Evolutionary conservation across 1,284 basidiomycete species (phyloP), one percentile per base, ranked within the genome.

Genomic region (Trametes polyzona): DNA sequence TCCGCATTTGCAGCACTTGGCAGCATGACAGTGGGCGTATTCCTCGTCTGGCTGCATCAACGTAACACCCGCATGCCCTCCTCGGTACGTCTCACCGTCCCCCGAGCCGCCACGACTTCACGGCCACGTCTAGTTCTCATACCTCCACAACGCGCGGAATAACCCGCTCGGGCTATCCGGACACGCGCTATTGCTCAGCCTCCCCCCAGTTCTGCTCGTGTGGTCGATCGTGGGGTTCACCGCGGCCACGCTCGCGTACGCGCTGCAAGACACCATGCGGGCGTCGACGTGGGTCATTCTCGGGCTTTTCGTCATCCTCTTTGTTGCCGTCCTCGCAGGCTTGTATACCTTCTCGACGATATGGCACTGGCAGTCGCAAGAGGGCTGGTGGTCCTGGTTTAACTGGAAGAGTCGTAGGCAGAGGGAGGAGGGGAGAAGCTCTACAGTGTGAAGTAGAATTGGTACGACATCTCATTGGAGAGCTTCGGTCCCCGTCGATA

Each of bases 11-110:
- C 76, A 30, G 79, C 83, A 12, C 69, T 83, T 11, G 78, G 79
- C 10, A 83, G 81, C 59, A 79, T 83, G 52, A 79, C 81, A 16
- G 72, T 79, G 16, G 82, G 81, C 1, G 80, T 83, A 1, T 83
- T 83, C 59, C 81, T 78, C 46, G 79, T 83, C 26, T 83, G 83
- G 82, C 72, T 75, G 57, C 81, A 83, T 63, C 83, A 83, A 63
- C 72, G 76, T 17, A 60, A 63, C 29, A 58, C 55, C 12, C 79
- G 79, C 44, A 74, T 76, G 30, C 69, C 74, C 14, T 73, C 77
- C 1, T 78, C 77, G 14, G 80, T 80, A 59, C 43, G 76, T 66
- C 21, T 16, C 14, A n/a, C 3, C 26, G 10, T 29, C 17, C 33
- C 8, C 24, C 21, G 19, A 9, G 1, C 2, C 47, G n/a, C 33